phyloP scores from a whole-genome alignment of 345 rosid genomes.

The Trapa bicornis region DNA sequence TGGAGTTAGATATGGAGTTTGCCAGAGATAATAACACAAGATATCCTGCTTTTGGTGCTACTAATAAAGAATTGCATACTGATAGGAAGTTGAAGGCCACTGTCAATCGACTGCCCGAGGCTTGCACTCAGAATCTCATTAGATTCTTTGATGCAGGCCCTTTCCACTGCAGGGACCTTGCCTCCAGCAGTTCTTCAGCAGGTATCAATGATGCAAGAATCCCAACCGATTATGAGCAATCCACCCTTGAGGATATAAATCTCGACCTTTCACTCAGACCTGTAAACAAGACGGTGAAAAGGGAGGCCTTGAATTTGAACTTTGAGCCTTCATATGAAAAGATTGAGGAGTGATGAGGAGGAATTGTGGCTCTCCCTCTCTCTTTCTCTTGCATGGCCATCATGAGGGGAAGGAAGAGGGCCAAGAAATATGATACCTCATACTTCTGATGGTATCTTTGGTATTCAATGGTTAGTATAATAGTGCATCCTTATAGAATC shows the following conservation, averaged over 20 bases:
- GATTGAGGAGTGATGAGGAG: background rate
- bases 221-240: background rate
- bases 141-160: background rate
- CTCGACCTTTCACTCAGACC: constrained; percentile 1
- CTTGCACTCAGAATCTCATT: background rate
- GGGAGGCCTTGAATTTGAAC: constrained; percentile 6
- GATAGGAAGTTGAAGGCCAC: constrained; percentile 1
- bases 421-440: background rate
- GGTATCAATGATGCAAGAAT: background rate
- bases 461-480: background rate
- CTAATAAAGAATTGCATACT: background rate
- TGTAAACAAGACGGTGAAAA: background rate
- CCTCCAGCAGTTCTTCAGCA: background rate
- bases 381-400: constrained; percentile 2
- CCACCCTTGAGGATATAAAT: background rate
- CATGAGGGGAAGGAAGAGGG: background rate
- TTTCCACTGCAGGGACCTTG: background rate
- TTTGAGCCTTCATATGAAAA: background rate
- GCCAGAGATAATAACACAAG: background rate
- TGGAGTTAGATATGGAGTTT: background rate
- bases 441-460: background rate
- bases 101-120: background rate
- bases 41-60: background rate
- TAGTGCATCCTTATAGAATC: background rate
- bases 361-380: background rate